Evolutionary conservation across 139 green algal species (phyloP), one percentile per base, ranked within the genome.

Genomic region (Pseudopediastrum boryanum): DNA sequence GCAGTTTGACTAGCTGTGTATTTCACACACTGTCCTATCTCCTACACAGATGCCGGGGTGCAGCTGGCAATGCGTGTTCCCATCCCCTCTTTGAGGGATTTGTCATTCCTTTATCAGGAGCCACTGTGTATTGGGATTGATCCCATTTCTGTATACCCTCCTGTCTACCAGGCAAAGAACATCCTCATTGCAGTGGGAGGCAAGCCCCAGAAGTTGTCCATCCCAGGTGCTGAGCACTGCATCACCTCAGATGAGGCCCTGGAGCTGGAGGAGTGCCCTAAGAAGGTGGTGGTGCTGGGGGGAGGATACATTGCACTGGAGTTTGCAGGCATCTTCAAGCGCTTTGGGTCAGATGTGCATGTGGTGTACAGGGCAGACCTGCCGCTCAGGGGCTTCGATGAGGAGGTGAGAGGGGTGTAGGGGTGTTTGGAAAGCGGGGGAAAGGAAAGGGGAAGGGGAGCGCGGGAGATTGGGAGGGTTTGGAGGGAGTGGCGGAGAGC

Each of bases 271-370:
- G 67, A 91, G 31, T 51, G 92, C 43, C 89, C 95, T 21, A 85
- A 92, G 46, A 88, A 83, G 52, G 78, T 82, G 33, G 51, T 50
- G 3, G 92, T 98, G 36, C 72, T 99, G 19, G 96, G 96, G 2
- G 93, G 80, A 5, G 95, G 97, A 51, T 99, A 99, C 92, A 99
- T 99, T 75, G 92, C 93, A 9, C 80, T 99, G 13, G 96, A 99
- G 89, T 98, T 98, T 87, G 89, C 91, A 36, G 86, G 94, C 78
- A 99, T 99, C 78, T 99, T 98, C 84, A 71, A 87, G 7, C 89
- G 93, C 63, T 85, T 99, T 46, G 96, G 96, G 38, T 61, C 81
- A 1, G 88, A 98, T 10, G 90, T 94, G 27, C 89, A 99, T 80
- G 66, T 97, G 25, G 71, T 96, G 31, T 97, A 86, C 84, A 85